Percentiles rank a stretch among this genome's conserved stretches.
These are phyloP conservation scores for Endogone sp. DNA, from an alignment of 192 early-diverging fungal genomes.

Conservation along the genomic window DNA sequence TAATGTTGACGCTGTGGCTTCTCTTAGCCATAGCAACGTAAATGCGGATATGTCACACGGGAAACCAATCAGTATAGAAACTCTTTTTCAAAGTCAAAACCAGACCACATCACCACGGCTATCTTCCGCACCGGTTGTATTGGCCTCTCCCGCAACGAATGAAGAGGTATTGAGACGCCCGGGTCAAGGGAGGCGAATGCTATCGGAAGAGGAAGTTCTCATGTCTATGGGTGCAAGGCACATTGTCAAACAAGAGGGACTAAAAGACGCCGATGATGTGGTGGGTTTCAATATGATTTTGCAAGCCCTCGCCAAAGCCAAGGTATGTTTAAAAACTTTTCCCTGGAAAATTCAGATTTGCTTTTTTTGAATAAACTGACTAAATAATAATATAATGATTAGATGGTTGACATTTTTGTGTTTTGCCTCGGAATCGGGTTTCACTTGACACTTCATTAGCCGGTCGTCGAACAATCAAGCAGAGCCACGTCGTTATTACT, in stretches of 20 bases:
- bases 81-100: slow-evolving; percentile 45
- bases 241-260: neutral
- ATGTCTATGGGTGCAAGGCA: slow-evolving; percentile 34
- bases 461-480: neutral
- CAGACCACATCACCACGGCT: slow-evolving; percentile 12
- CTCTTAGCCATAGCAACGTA: slow-evolving; percentile 5
- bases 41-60: neutral
- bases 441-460: too few species aligned
- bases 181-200: slow-evolving; percentile 25
- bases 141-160: neutral
- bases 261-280: slow-evolving; percentile 32
- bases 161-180: slow-evolving; percentile 14
- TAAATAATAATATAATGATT: too few species aligned
- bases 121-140: slow-evolving; percentile 8
- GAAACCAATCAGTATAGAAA: slow-evolving; percentile 32
- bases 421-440: too few species aligned
- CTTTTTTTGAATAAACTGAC: too few species aligned
- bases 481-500: neutral
- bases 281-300: slow-evolving; percentile 51
- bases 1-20: neutral
- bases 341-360: too few species aligned
- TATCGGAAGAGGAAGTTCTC: slow-evolving; percentile 52
- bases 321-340: too few species aligned
- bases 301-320: slow-evolving; percentile 48
- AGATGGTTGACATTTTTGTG: too few species aligned